Conservation (phyloP, 805 yeast genomes). For the Candida pseudofarinosa region DNA sequence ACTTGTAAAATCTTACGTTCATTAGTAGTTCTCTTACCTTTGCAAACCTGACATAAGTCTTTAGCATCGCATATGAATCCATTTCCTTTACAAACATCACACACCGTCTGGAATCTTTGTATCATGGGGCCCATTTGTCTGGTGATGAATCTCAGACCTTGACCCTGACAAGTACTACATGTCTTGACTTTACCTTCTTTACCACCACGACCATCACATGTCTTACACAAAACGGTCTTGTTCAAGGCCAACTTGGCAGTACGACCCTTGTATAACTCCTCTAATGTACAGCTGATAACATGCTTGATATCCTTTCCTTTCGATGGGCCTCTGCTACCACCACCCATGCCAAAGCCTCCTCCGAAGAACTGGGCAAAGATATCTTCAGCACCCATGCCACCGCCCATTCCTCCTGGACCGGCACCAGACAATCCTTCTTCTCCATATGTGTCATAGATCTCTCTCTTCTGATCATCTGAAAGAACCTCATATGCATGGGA, state of each 20-base stretch:
- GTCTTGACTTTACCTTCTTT: slow-evolving; percentile 83
- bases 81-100: slow-evolving; percentile 88
- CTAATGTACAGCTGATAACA: slow-evolving; percentile 77
- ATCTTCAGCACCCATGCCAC: slow-evolving; percentile 65
- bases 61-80: slow-evolving; percentile 85
- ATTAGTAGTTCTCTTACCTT: slow-evolving; percentile 79
- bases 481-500: slow-evolving; percentile 86
- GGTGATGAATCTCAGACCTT: slow-evolving; percentile 85
- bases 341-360: slow-evolving; percentile 57
- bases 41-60: slow-evolving; percentile 84
- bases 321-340: slow-evolving; percentile 76
- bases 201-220: slow-evolving; percentile 96
- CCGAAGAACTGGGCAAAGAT: slow-evolving; percentile 80
- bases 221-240: slow-evolving; percentile 82
- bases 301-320: slow-evolving; percentile 91
- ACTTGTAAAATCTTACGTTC: slow-evolving; percentile 95
- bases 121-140: slow-evolving; percentile 99
- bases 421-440: slow-evolving; percentile 81
- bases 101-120: slow-evolving; percentile 93
- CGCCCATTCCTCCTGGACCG: slow-evolving; percentile 60
- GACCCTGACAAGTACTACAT: slow-evolving; percentile 86
- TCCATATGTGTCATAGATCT: slow-evolving; percentile 84
- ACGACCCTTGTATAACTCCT: slow-evolving; percentile 92
- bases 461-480: slow-evolving; percentile 84
- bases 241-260: slow-evolving; percentile 90